Percentiles rank a stretch among this genome's conserved stretches.
phyloP scores from a whole-genome alignment of 2,329 filamentous ascomycete species.

The Coleophoma cylindrospora region DNA sequence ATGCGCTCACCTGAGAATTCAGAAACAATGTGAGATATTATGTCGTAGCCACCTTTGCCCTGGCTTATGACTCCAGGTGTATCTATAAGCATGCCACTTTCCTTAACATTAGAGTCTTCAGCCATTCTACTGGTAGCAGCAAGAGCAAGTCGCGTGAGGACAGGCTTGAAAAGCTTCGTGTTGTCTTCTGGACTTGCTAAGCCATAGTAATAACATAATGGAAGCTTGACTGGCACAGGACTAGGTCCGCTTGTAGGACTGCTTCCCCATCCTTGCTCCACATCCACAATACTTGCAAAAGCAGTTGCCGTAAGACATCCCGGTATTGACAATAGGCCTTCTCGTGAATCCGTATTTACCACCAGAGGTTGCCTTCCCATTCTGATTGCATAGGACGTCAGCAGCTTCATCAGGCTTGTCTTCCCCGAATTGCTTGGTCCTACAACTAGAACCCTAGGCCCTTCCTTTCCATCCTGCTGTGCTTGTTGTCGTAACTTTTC shows the following conservation, averaged over 20 bases:
- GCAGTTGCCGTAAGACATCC: slow-evolving; percentile 83
- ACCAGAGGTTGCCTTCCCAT: slow-evolving; percentile 71
- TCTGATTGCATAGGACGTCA: slow-evolving; percentile 76
- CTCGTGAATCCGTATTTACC: slow-evolving; percentile 78
- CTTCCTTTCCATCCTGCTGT: slow-evolving; percentile 43
- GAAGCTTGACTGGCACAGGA: slow-evolving; percentile 83
- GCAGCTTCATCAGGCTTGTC: slow-evolving; percentile 70
- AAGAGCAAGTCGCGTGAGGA: slow-evolving; percentile 73
- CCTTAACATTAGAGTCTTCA: slow-evolving; percentile 66
- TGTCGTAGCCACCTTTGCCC: slow-evolving; percentile 64
- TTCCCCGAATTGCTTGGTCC: slow-evolving; percentile 79
- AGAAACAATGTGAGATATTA: slow-evolving; percentile 74
- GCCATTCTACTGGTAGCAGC: slow-evolving; percentile 72
- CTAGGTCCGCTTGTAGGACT: slow-evolving; percentile 89
- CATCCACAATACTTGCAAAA: slow-evolving; percentile 81
- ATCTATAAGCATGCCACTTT: slow-evolving; percentile 81
- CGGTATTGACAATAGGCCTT: slow-evolving; percentile 72
- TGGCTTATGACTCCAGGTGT: slow-evolving; percentile 66
- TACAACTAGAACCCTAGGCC: slow-evolving; percentile 79
- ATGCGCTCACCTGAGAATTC: slow-evolving; percentile 54
- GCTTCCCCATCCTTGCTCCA: slow-evolving; percentile 84
- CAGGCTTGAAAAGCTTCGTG: slow-evolving; percentile 63
- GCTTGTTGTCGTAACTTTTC: slow-evolving; percentile 65
- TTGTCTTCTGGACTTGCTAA: slow-evolving; percentile 69
- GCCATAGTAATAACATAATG: slow-evolving; percentile 86